phyloP scores from a whole-genome alignment of 768 basidiomycete species.

The Mycena filopes region DNA sequence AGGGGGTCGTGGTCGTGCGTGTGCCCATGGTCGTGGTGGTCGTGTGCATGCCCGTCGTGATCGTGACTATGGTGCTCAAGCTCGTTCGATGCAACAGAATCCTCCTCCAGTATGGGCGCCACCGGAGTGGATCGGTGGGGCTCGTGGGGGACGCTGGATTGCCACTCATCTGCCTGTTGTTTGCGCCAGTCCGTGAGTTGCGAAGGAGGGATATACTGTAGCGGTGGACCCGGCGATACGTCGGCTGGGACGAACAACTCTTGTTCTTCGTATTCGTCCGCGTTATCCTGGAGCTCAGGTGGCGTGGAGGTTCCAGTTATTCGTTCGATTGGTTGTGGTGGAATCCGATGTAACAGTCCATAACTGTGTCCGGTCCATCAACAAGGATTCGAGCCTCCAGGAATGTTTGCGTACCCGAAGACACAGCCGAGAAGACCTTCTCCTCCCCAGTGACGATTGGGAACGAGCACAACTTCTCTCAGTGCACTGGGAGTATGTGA shows the following conservation, averaged over 20 bases:
- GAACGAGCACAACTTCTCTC: slow-evolving; percentile 92
- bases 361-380: slow-evolving; percentile 59
- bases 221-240: slow-evolving; percentile 43
- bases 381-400: background rate
- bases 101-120: slow-evolving; percentile 30
- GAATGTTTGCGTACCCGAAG: slow-evolving; percentile 79
- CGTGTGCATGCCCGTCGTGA: slow-evolving; percentile 13
- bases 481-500: slow-evolving; percentile 68
- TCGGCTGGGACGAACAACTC: slow-evolving; percentile 83
- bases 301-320: slow-evolving; percentile 64
- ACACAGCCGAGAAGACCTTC: slow-evolving; percentile 96
- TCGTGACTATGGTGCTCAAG: slow-evolving; percentile 15
- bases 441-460: slow-evolving; percentile 97
- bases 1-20: slow-evolving; percentile 1
- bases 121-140: slow-evolving; percentile 17
- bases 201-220: slow-evolving; percentile 35
- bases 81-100: slow-evolving; percentile 1
- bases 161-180: slow-evolving; percentile 42
- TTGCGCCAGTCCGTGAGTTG: slow-evolving; percentile 44
- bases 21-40: slow-evolving; percentile 13
- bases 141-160: slow-evolving; percentile 26
- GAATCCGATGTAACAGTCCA: slow-evolving; percentile 93
- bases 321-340: slow-evolving; percentile 73
- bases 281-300: slow-evolving; percentile 59
- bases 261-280: slow-evolving; percentile 68